Evolutionary conservation across 805 yeast genomes (phyloP), one percentile per base, ranked within the genome.

Genomic region (Wickerhamiella cacticola): DNA sequence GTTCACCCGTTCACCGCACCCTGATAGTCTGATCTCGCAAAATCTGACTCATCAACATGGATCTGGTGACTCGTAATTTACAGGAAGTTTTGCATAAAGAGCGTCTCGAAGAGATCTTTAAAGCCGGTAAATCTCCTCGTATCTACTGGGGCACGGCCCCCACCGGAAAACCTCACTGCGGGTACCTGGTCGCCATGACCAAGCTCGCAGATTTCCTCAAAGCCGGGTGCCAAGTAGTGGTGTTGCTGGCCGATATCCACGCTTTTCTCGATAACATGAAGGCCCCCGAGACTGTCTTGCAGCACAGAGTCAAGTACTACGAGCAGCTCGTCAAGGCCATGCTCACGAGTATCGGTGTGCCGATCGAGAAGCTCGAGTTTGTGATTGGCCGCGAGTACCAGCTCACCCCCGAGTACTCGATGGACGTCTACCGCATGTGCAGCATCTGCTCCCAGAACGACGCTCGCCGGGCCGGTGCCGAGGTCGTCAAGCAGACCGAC

Each of bases 111-210:
- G 75, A 86, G 61, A 78, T 86, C 28, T 92, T 83, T 62, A 80
- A 75, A 48, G 82, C 85, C 60, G 77, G 85, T 58, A 78, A 94
- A 58, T 84, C 92, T 12, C 66, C 94, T 56, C 82, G 78, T 60
- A 68, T 92, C 60, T 92, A 92, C 77, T 92, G 96, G 97, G 99
- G 99, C 56, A 88, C 97, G 18, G 99, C 99, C 6, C 97, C 99
- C 52, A 92, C 99, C 3, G 99, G 99, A 46, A 84, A 78, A 67
- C 96, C 97, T 40, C 99, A 92, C 68, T 88, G 96, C 70, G 99
- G 97, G 46, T 92, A 92, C 74, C 86, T 92, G 62, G 98, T 92
- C 33, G 92, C 97, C 46, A 89, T 92, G 97, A 82, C 94, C 52
- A 89, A 92, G 66, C 68, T 92, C 57, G 97, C 97, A 1, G 88